Conservation (phyloP, 495 filamentous ascomycete species). For the Aspergillus bridgeri region DNA sequence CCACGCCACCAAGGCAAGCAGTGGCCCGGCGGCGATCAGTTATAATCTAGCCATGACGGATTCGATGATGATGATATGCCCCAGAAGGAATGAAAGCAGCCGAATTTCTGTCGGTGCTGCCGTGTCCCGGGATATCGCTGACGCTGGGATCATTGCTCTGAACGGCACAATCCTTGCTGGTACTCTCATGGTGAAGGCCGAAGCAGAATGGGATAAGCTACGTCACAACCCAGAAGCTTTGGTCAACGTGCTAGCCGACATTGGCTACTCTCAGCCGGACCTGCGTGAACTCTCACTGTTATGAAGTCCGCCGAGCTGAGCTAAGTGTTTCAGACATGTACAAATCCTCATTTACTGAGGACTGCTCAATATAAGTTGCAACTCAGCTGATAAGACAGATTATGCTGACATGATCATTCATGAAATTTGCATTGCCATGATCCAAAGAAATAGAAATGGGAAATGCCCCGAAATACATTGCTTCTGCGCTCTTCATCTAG, state of each 20-base stretch:
- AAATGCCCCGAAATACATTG: background rate
- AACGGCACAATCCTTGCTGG: slow-evolving; percentile 82
- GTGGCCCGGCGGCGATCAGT: slow-evolving; percentile 57
- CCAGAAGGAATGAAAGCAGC: slow-evolving; percentile 48
- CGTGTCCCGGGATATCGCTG: slow-evolving; percentile 29
- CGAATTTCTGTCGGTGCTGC: slow-evolving; percentile 28
- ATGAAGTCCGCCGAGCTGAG: slow-evolving; percentile 8
- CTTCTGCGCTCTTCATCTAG: no score
- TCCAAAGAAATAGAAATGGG: background rate
- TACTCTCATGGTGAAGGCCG: slow-evolving; percentile 73
- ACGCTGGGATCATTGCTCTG: slow-evolving; percentile 57
- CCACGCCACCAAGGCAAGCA: slow-evolving; percentile 6
- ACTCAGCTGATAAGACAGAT: background rate
- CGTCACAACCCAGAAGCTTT: slow-evolving; percentile 48
- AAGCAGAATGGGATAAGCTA: slow-evolving; percentile 67
- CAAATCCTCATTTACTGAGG: background rate
- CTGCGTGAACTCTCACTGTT: slow-evolving; percentile 18
- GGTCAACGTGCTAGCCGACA: slow-evolving; percentile 51
- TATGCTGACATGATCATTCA: background rate
- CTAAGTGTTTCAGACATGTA: background rate
- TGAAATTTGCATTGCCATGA: background rate
- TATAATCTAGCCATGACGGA: slow-evolving; percentile 80
- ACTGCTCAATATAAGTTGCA: background rate
- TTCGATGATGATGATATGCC: slow-evolving; percentile 63
- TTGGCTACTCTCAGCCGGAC: slow-evolving; percentile 53